Evolutionary conservation across 2,329 filamentous ascomycete genomes (phyloP), one percentile per base, ranked within the genome.

Genomic region (Talaromyces sp.): DNA sequence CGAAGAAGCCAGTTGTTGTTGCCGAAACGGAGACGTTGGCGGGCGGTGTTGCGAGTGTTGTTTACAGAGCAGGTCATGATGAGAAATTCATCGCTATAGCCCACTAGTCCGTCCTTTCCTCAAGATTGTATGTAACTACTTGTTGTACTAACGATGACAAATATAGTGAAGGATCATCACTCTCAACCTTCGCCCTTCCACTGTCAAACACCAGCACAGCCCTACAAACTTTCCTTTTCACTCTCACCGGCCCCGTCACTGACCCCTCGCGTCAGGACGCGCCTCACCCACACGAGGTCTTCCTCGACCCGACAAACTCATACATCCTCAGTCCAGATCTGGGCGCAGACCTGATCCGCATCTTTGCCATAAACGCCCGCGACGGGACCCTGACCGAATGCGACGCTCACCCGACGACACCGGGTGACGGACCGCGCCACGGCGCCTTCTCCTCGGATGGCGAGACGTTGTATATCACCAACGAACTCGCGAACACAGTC

Each of bases 261-360:
- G 68, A 74, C 19, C 73, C 76, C 1, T 68, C 71, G 5, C 83
- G 85, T 60, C 86, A 90, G 75, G 79, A 84, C 48, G 79, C 82
- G 7, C 79, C 88, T 2, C 87, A 89, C 72, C 87, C 88, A 19
- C 88, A 91, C 75, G 78, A 89, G 72, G 83, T 85, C n/a, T 73
- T 89, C 60, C 72, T 88, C 39, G 89, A 91, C 72, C 89, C 88
- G 7, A 88, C 85, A 2, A 84, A 83, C 6, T 71, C 80, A n/a
- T 91, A 84, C 74, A 70, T 90, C 33, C 71, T 90, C 9, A 82
- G 87, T 9, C 88, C 88, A 1, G 89, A 91, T 69, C 81, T 93
- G 5, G 87, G 89, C 47, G 82, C 84, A 0, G 89, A 91, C 70
- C 70, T 86, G 7, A 75, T 91, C 57, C 86, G 85, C 67, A 76